Conservation (phyloP, 768 basidiomycete genomes). For the Lentinula detonsa region DNA sequence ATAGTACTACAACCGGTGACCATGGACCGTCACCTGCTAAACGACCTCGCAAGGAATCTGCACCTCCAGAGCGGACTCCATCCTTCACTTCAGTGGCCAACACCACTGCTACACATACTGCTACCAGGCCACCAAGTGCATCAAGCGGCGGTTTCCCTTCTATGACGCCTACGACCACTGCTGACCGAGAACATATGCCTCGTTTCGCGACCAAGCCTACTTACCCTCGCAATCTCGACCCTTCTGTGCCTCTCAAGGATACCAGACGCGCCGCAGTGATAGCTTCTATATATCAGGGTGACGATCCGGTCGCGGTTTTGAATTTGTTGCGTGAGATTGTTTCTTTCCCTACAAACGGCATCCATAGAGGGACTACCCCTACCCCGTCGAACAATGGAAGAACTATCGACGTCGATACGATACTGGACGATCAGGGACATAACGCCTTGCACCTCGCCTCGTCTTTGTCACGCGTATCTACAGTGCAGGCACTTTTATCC, state of each 20-base stretch:
- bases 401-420: constrained; percentile 59
- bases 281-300: constrained; percentile 60
- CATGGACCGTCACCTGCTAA: constrained; percentile 69
- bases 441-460: constrained; percentile 92
- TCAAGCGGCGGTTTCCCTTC: constrained; percentile 10
- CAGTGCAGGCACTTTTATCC: constrained; percentile 63
- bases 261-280: constrained; percentile 57
- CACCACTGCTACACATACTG: neutral
- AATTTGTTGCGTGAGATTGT: constrained; percentile 62
- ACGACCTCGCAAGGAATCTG: constrained; percentile 56
- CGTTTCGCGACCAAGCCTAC: constrained; percentile 67
- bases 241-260: constrained; percentile 44
- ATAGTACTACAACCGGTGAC: constrained; percentile 31
- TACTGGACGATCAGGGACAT: constrained; percentile 93
- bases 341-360: constrained; percentile 15
- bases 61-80: constrained; percentile 20
- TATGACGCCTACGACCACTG: constrained; percentile 22
- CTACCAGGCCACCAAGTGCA: constrained; percentile 5
- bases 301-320: constrained; percentile 59
- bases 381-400: constrained; percentile 24
- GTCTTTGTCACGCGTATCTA: constrained; percentile 67
- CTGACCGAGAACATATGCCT: constrained; percentile 38
- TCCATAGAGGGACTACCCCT: constrained; percentile 17
- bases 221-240: constrained; percentile 45
- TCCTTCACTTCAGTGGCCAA: constrained; percentile 15